Percentiles rank a stretch among this genome's conserved stretches.
phyloP scores from a whole-genome alignment of 495 filamentous ascomycete genomes.

The Xylaria bambusicola region DNA sequence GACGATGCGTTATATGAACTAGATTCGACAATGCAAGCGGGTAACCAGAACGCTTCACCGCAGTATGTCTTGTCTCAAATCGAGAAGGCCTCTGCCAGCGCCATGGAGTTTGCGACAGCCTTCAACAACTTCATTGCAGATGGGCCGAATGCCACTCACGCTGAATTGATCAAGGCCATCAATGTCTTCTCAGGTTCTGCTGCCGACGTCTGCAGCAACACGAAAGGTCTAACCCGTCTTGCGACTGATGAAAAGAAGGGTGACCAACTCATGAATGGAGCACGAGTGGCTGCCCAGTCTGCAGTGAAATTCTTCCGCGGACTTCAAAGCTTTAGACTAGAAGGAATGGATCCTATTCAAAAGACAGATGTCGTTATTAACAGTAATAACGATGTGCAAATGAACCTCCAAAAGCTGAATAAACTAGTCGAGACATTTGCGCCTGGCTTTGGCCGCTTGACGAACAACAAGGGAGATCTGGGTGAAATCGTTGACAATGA shows the following conservation, averaged over 20 bases:
- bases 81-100: constrained; percentile 91
- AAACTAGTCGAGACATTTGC: constrained; percentile 90
- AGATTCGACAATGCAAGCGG: constrained; percentile 96
- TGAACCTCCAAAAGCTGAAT: constrained; percentile 85
- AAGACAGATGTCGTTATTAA: constrained; percentile 97
- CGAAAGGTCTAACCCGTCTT: constrained; percentile 91
- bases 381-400: constrained; percentile 90
- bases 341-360: constrained; percentile 80
- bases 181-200: constrained; percentile 87
- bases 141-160: constrained; percentile 87
- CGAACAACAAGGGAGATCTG: constrained; percentile 75
- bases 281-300: constrained; percentile 80
- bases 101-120: constrained; percentile 93
- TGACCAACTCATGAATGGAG: constrained; percentile 77
- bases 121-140: constrained; percentile 99
- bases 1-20: constrained; percentile 97
- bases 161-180: constrained; percentile 89
- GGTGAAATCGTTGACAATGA: constrained; percentile 93
- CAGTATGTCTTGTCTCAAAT: constrained; percentile 94
- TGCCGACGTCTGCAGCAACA: constrained; percentile 91
- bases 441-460: constrained; percentile 77
- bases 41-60: constrained; percentile 97
- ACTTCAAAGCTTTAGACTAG: constrained; percentile 89
- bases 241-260: constrained; percentile 93
- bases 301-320: constrained; percentile 96